These are phyloP conservation scores for Tricholoma matsutake DNA, from an alignment of 768 basidiomycete species.

Conservation along the genomic window DNA sequence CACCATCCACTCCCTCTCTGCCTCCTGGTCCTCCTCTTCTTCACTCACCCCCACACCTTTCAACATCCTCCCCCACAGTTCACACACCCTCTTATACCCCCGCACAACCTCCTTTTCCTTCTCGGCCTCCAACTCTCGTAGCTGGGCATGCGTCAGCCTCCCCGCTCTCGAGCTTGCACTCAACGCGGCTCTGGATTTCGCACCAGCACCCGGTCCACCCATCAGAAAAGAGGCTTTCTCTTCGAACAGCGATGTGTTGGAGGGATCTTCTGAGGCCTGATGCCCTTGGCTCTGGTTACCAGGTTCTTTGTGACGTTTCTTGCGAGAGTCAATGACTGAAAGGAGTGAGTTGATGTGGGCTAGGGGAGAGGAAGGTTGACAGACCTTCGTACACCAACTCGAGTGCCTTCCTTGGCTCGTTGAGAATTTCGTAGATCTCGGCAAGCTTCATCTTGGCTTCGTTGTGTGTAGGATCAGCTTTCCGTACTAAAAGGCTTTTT, in stretches of 20 bases:
- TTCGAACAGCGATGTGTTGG: slow-evolving; percentile 59
- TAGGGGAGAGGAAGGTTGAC: slow-evolving; percentile 2
- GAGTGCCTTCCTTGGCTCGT: slow-evolving; percentile 77
- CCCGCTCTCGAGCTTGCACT: slow-evolving; percentile 33
- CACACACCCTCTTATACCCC: slow-evolving; percentile 57
- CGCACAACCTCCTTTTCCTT: slow-evolving; percentile 63
- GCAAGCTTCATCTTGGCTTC: slow-evolving; percentile 90
- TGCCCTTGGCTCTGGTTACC: slow-evolving; percentile 16
- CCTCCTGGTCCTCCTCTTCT: slow-evolving; percentile 73
- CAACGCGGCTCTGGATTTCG: slow-evolving; percentile 28
- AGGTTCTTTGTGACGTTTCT: slow-evolving; percentile 36
- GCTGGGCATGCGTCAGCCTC: slow-evolving; percentile 54
- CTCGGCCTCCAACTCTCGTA: slow-evolving; percentile 59
- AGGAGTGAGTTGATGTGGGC: background rate
- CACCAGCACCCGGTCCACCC: background rate
- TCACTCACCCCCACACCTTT: slow-evolving; percentile 44
- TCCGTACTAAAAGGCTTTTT: slow-evolving; percentile 53
- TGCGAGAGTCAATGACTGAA: slow-evolving; percentile 59
- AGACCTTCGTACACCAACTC: slow-evolving; percentile 82
- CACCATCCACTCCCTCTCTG: background rate
- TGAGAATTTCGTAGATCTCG: slow-evolving; percentile 82
- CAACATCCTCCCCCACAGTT: slow-evolving; percentile 59
- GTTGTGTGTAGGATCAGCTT: slow-evolving; percentile 69
- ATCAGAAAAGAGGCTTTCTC: slow-evolving; percentile 32
- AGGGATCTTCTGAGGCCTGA: slow-evolving; percentile 1